Evolutionary conservation across 129 eudicot species (phyloP).

Genomic region (Ambrosia trifida): DNA sequence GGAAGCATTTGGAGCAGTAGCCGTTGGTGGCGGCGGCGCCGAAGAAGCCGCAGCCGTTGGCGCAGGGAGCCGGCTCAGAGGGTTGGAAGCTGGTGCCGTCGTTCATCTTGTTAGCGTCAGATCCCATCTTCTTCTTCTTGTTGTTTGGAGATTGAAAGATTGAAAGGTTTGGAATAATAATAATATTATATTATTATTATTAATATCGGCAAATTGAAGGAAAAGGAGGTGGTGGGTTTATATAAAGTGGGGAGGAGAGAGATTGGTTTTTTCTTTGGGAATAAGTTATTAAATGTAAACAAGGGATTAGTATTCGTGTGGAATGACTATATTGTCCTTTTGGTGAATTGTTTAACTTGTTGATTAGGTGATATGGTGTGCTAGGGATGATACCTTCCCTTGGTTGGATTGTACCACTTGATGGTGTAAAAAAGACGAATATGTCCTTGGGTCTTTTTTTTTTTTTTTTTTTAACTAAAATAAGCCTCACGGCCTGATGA

Average conservation of each 20-base stretch:
- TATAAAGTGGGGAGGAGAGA: constrained; percentile 2
- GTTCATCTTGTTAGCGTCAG: constrained; percentile 53
- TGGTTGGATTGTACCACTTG: neutral
- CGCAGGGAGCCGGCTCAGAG: constrained; percentile 60
- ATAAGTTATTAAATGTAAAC: constrained; percentile 1
- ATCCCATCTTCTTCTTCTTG: constrained; percentile 38
- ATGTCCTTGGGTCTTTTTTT: neutral
- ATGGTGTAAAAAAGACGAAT: neutral
- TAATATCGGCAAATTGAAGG: neutral
- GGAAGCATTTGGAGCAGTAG: constrained; percentile 73
- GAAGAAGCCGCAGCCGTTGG: constrained; percentile 87
- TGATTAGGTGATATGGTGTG: neutral
- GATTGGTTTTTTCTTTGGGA: constrained; percentile 23
- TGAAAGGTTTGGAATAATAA: neutral
- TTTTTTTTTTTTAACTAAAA: too few relatives aligned
- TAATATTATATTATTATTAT: neutral
- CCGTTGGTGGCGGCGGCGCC: constrained; percentile 73
- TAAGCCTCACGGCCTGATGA: too few relatives aligned
- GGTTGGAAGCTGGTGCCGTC: constrained; percentile 56
- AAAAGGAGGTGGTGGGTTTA: constrained; percentile 16
- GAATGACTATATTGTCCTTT: neutral
- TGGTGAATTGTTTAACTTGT: neutral
- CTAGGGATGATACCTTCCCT: neutral
- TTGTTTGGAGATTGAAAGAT: neutral
- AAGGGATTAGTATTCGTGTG: neutral